Evolutionary conservation across 192 early-diverging fungal genomes (phyloP).

Genomic region (Jimgerdemannia flammicorona): DNA sequence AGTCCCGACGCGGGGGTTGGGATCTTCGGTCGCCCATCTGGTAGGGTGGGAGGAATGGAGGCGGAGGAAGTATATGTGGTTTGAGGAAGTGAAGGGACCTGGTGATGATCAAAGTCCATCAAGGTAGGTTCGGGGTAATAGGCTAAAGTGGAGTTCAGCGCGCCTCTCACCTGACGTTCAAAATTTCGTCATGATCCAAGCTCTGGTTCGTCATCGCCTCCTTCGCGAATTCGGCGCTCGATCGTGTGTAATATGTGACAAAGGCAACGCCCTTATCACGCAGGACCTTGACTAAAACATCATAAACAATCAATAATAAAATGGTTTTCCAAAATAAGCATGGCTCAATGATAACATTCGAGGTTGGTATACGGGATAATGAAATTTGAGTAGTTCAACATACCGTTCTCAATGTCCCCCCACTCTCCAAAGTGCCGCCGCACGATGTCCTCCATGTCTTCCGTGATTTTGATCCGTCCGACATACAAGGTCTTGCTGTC

Average conservation of each 20-base stretch:
- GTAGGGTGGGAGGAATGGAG: conserved; percentile 42
- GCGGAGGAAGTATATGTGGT: not conserved
- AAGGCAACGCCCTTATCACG: conserved; percentile 74
- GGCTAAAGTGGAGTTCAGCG: not conserved
- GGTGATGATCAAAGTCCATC: not conserved
- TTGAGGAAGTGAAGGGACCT: not conserved
- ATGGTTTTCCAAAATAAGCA: too few species aligned
- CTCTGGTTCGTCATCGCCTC: conserved; percentile 85
- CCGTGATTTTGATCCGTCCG: conserved; percentile 44
- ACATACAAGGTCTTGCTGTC: conserved; percentile 78
- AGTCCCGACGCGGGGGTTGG: conserved; percentile 51
- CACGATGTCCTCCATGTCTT: conserved; percentile 46
- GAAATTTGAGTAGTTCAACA: not conserved
- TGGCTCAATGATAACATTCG: not conserved
- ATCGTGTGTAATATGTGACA: conserved; percentile 66
- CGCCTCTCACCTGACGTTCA: conserved; percentile 29
- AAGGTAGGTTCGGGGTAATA: conserved; percentile 4
- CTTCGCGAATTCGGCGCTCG: conserved; percentile 84
- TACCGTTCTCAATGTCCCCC: conserved; percentile 76
- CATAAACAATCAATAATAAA: conserved; percentile 2
- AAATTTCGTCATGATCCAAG: conserved; percentile 72
- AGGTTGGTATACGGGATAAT: not conserved
- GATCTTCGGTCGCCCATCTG: conserved; percentile 85
- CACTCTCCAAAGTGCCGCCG: conserved; percentile 67
- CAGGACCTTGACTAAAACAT: conserved; percentile 60